Base-by-base conservation (phyloP, 2,329 filamentous ascomycete genomes). In the Fusarium torreyae region DNA sequence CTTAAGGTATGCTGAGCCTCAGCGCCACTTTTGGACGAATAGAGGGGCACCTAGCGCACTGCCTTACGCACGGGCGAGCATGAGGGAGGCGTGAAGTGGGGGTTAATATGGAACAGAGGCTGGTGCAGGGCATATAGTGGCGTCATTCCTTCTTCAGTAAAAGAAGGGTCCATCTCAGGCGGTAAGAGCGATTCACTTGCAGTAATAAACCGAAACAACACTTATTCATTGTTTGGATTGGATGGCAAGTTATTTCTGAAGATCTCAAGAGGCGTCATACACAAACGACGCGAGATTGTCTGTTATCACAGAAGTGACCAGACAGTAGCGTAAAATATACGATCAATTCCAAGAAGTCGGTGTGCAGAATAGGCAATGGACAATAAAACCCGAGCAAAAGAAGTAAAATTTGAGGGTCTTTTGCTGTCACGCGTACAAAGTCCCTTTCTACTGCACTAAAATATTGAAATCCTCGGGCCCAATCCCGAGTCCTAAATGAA, bases 11-110 rank as follows among this genome's bases (percentile, higher is more conserved):
- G 28, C 28, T 66, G 55, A 69, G 66, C 66, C 66, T 66, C 66
- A 62, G 56, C 66, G 69, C 70, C 68, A 68, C 60, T 51, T 51
- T 58, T 38, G 26, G 31, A 33, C 34, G 22, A 57, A 57, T 40
- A 34, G 31, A 57, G 33, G 43, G 31, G 36, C 20, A 22, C 13
- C 15, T 31, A 17, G 34, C 34, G 7, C 34, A 15, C 34, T 36
- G 34, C 34, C 34, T 36, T 36, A 9, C 34, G 34, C 34, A 36
- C 34, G 34, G 14, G 17, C 34, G 15, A 15, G 15, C 34, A 36
- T 45, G 13, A 39, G 36, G 46, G 51, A 53, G 46, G 46, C 46
- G 38, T 36, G 55, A 60, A 39, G 57, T 67, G 57, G 63, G 57
- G 64, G 22, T 50, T 57, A 31, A 31, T 10, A 28, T 22, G 36